Evolutionary conservation across 805 yeast genomes (phyloP).

Genomic region (Metschnikowia kofuensis): DNA sequence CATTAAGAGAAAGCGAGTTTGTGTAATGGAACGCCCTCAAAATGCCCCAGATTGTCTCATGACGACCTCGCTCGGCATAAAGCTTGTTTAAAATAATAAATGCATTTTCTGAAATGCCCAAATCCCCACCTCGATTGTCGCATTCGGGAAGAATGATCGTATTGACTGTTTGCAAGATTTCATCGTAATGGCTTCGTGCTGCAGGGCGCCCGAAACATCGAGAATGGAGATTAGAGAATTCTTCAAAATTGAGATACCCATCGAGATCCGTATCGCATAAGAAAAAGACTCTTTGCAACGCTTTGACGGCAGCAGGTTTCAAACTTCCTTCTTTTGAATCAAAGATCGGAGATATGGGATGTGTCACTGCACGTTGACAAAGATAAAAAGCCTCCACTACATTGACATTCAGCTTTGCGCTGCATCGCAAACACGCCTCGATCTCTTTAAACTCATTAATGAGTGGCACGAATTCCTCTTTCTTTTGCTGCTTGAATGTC

Average conservation of each 20-base stretch:
- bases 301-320: constrained; percentile 73
- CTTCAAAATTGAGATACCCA: constrained; percentile 69
- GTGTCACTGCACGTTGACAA: constrained; percentile 89
- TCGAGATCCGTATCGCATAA: constrained; percentile 90
- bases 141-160: constrained; percentile 30
- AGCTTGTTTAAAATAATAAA: constrained; percentile 74
- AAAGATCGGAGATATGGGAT: constrained; percentile 88
- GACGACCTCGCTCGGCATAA: constrained; percentile 89
- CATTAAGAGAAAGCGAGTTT: constrained; percentile 82
- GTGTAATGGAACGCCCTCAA: constrained; percentile 86
- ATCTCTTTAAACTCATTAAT: constrained; percentile 90
- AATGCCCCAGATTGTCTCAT: constrained; percentile 97
- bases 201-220: constrained; percentile 62
- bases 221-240: constrained; percentile 64
- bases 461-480: constrained; percentile 83
- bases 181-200: constrained; percentile 33
- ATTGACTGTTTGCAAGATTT: constrained; percentile 33
- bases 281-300: constrained; percentile 77
- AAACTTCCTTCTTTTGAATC: constrained; percentile 86
- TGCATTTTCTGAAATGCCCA: constrained; percentile 70
- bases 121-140: constrained; percentile 9
- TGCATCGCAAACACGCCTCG: constrained; percentile 85
- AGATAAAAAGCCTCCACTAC: constrained; percentile 90
- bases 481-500: constrained; percentile 36
- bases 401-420: constrained; percentile 80